phyloP scores from a whole-genome alignment of 495 filamentous ascomycete genomes.

The Penicillium goetzii region DNA sequence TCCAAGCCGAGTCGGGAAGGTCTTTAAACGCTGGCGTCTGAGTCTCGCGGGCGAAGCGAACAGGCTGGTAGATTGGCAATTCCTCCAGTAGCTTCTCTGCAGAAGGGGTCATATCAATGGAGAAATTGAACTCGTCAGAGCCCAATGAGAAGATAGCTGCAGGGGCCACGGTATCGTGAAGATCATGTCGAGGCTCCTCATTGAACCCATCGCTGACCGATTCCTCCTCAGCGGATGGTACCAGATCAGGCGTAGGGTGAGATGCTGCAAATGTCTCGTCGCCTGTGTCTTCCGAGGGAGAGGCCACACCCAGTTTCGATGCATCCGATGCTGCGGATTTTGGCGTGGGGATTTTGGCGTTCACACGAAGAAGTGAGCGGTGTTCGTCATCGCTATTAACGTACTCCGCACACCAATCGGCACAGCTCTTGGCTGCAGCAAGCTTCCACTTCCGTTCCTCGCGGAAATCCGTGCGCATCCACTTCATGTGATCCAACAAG shows the following conservation, averaged over 20 bases:
- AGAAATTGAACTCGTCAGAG: conserved; percentile 80
- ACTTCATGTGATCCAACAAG: conserved; percentile 87
- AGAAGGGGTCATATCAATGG: conserved; percentile 71
- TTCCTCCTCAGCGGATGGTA: conserved; percentile 65
- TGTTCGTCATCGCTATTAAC: conserved; percentile 64
- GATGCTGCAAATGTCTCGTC: conserved; percentile 42
- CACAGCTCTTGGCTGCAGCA: conserved; percentile 73
- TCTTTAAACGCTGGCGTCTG: conserved; percentile 59
- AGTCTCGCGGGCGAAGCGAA: conserved; percentile 58
- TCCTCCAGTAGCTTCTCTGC: conserved; percentile 85
- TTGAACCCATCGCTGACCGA: conserved; percentile 53
- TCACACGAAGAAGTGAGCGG: conserved; percentile 67
- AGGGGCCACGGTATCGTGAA: conserved; percentile 53
- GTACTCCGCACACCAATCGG: conserved; percentile 81
- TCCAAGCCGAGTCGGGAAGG: conserved; percentile 71
- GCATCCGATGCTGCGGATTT: conserved; percentile 22
- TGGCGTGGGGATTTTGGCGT: conserved; percentile 45
- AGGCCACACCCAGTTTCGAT: conserved; percentile 27
- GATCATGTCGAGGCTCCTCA: conserved; percentile 49
- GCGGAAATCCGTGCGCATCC: conserved; percentile 94
- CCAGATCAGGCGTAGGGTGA: conserved; percentile 71
- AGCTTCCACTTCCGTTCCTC: conserved; percentile 95
- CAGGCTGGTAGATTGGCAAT: conserved; percentile 75
- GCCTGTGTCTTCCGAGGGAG: conserved; percentile 35
- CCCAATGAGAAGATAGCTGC: conserved; percentile 82